These are phyloP conservation scores for Cryptosporidium felis DNA, from an alignment of 169 alveolate species.

Conservation along the genomic window DNA sequence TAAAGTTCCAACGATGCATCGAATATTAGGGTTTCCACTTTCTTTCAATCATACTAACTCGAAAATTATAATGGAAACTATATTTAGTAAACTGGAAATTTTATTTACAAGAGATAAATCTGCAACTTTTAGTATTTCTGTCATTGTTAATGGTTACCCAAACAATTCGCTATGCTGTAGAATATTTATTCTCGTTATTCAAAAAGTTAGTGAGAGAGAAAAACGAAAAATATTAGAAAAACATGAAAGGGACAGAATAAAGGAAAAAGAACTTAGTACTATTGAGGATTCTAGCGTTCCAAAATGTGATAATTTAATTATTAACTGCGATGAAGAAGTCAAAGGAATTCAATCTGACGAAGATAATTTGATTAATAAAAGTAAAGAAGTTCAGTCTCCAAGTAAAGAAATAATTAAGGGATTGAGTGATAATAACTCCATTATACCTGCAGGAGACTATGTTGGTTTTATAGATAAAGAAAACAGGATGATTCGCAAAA, in stretches of 20 bases:
- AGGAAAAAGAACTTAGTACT: neutral
- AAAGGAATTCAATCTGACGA: too few species aligned
- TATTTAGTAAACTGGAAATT: conserved; percentile 36
- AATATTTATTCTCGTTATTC: conserved; percentile 37
- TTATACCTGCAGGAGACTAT: too few species aligned
- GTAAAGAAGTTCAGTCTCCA: too few species aligned
- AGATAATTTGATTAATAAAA: too few species aligned
- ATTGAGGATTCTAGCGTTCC: neutral
- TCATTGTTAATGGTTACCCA: conserved; percentile 42
- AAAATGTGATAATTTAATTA: neutral
- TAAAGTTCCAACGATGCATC: conserved; percentile 83
- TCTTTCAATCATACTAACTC: conserved; percentile 59
- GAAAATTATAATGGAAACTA: conserved; percentile 28
- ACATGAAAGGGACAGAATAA: conserved; percentile 8
- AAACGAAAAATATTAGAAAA: conserved; percentile 30
- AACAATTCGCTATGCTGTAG: conserved; percentile 22
- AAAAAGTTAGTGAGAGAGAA: conserved; percentile 66
- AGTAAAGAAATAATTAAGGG: too few species aligned
- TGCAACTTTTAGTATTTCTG: conserved; percentile 45
- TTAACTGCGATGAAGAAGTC: neutral
- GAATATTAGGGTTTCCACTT: conserved; percentile 65
- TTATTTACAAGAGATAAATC: conserved; percentile 56
- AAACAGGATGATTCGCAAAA: conserved; percentile 47
- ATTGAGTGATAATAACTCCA: too few species aligned
- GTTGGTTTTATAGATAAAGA: conserved; percentile 35